Evolutionary conservation across 1,284 basidiomycete genomes (phyloP).

Genomic region (Melanopsichium pennsylvanicum): DNA sequence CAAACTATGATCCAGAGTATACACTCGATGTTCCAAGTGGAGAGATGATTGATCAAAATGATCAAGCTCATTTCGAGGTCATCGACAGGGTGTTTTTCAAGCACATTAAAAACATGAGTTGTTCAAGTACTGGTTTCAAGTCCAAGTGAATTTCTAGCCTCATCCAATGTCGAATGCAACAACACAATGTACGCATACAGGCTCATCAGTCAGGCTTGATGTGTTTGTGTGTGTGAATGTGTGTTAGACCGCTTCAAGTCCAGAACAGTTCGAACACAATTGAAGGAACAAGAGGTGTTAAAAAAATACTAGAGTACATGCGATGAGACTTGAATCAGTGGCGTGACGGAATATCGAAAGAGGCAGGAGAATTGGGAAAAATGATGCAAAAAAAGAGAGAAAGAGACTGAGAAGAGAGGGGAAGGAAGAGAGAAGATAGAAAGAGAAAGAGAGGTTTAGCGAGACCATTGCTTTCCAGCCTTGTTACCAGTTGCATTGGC

Average conservation of each 20-base stretch:
- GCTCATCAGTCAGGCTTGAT: too few species aligned
- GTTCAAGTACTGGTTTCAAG: background rate
- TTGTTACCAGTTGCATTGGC: conserved; percentile 33
- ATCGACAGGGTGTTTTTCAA: conserved; percentile 15
- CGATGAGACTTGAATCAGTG: too few species aligned
- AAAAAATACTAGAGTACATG: conserved; percentile 18
- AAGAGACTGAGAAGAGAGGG: background rate
- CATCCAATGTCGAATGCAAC: background rate
- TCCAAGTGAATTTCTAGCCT: background rate
- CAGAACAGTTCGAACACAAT: too few species aligned
- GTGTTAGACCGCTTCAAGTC: too few species aligned
- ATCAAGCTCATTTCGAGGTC: conserved; percentile 27
- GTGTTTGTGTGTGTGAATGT: too few species aligned
- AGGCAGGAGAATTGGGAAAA: too few species aligned
- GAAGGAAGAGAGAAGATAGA: background rate
- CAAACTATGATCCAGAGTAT: conserved; percentile 19
- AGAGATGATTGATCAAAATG: conserved; percentile 42
- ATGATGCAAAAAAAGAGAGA: too few species aligned
- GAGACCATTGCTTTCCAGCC: conserved; percentile 53
- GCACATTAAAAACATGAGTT: conserved; percentile 13
- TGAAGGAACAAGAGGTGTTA: too few species aligned
- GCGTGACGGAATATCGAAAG: too few species aligned
- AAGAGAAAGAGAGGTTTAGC: conserved; percentile 8
- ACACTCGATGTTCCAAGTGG: conserved; percentile 25
- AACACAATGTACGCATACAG: background rate